Base-by-base conservation (phyloP, 169 alveolate genomes). In the Plasmodium sp. region DNA sequence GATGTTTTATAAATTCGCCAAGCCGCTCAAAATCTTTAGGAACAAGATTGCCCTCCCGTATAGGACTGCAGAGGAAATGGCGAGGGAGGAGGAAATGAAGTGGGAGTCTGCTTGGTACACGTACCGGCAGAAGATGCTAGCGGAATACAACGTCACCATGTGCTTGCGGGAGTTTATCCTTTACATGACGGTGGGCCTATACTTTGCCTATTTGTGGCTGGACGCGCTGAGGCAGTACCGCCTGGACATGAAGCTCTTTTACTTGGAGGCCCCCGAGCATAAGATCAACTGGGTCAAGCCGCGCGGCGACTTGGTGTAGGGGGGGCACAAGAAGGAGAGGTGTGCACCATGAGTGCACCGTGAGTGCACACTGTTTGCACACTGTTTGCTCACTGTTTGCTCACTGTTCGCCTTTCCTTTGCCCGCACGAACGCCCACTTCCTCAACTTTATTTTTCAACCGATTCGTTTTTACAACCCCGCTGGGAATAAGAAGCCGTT, bases 211-310 rank as follows among this genome's bases (percentile, higher is more conserved):
- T 92, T 84, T 96, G 54, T 96, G 98, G 98, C 85, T 93, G 33
- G 95, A 95, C 73, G 95, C 95, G 84, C 95, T 95, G 81, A 77
- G 95, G 48, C 98, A 96, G 72, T 96, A 96, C 83, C 94, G 98
- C 58, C 92, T 93, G 14, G 99, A 97, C 95, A 97, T 97, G 99
- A 96, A 97, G 85, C 97, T 97, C 22, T 97, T 94, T 95, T 97
- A 97, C 92, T 95, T 96, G 79, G 98, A 97, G 92, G 99, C 99
- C 2, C 99, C 99, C 10, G 99, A 97, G 88, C 98, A 97, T 94
- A 97, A 97, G 92, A 84, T 97, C 83, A 97, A 97, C 91, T 97
- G 99, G 99, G 98, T 97, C 81, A 96, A 93, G 27, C 99, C 99
- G 6, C 94, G 99, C 7, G 99, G 99, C 0, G 98, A 97, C 84